Percentiles rank a stretch among this genome's conserved stretches.
Conservation (phyloP, 2,329 filamentous ascomycete species). For the Neonectria coccinea region DNA sequence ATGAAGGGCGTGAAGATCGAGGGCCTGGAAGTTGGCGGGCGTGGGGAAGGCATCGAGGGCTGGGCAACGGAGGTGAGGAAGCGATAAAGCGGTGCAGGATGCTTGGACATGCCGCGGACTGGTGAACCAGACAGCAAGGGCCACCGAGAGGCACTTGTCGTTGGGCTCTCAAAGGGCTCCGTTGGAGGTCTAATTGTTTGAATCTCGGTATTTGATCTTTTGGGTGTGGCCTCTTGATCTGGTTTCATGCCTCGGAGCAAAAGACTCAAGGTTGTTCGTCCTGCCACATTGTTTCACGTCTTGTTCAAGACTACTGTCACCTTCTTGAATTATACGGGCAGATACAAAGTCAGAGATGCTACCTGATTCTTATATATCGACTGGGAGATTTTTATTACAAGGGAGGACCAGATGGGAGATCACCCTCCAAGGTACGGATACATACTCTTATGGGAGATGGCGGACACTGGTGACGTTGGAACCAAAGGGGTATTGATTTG, state of each 20-base stretch:
- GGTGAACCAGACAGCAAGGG: constrained; percentile 22
- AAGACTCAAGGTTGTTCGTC: constrained; percentile 19
- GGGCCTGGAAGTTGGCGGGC: constrained; percentile 79
- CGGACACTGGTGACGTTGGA: constrained; percentile 5
- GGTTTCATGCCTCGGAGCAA: constrained; percentile 30
- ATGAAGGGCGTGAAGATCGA: constrained; percentile 86
- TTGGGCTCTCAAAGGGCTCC: constrained; percentile 30
- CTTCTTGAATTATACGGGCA: constrained; percentile 29
- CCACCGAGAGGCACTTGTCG: constrained; percentile 25
- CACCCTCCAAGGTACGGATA: constrained; percentile 2
- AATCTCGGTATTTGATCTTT: constrained; percentile 29
- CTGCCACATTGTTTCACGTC: constrained; percentile 11
- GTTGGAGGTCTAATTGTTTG: constrained; percentile 31
- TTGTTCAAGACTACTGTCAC: constrained; percentile 18
- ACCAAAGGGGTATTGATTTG: constrained; percentile 3
- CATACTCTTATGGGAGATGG: background rate
- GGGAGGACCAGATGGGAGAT: constrained; percentile 6
- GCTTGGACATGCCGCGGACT: constrained; percentile 38
- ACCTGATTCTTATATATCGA: constrained; percentile 17
- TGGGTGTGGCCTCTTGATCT: constrained; percentile 28
- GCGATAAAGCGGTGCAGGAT: constrained; percentile 62
- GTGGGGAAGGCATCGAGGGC: constrained; percentile 92
- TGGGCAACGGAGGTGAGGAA: constrained; percentile 92
- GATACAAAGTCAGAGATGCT: constrained; percentile 16
- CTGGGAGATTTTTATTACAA: constrained; percentile 7